Percentiles rank a stretch among this genome's conserved stretches.
phyloP scores from a whole-genome alignment of 176 grass and related monocot genomes.

The Paspalum vaginatum region DNA sequence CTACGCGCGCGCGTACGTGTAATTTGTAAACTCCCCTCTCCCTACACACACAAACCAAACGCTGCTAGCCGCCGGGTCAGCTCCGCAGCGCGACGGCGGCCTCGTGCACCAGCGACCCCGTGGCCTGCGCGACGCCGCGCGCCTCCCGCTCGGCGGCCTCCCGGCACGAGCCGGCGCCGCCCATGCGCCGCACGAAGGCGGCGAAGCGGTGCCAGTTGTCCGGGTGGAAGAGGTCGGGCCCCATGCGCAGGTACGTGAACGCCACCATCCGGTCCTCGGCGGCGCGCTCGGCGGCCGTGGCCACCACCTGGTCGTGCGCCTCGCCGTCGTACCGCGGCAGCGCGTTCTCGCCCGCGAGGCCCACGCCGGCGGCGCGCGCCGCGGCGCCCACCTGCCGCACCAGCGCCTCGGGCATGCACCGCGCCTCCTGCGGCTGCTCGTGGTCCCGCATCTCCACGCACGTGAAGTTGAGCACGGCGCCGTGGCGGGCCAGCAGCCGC shows the following conservation, averaged over 20 bases:
- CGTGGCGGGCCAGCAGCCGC: conserved; percentile 39
- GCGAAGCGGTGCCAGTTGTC: conserved; percentile 75
- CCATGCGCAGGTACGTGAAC: conserved; percentile 82
- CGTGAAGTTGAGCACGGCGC: conserved; percentile 79
- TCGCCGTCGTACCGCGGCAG: conserved; percentile 66
- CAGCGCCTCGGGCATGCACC: conserved; percentile 61
- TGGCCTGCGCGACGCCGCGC: conserved; percentile 53
- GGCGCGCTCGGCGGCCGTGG: conserved; percentile 39
- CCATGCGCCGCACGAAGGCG: conserved; percentile 66
- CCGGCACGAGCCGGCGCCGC: conserved; percentile 21
- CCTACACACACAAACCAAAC: neutral
- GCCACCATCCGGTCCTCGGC: conserved; percentile 72
- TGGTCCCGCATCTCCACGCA: conserved; percentile 79
- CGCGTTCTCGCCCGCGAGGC: conserved; percentile 71
- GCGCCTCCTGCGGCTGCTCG: conserved; percentile 73
- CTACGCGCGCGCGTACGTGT: neutral
- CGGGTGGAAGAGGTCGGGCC: conserved; percentile 59
- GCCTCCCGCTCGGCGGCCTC: conserved; percentile 50
- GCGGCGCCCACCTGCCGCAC: conserved; percentile 70
- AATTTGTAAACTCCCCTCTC: neutral
- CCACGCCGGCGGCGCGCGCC: conserved; percentile 46
- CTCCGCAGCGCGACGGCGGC: conserved; percentile 49
- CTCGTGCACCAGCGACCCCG: conserved; percentile 57
- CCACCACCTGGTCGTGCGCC: conserved; percentile 66
- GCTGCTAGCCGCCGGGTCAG: neutral